Conservation (phyloP, 768 basidiomycete species). For the Cystobasidium onofrii region DNA sequence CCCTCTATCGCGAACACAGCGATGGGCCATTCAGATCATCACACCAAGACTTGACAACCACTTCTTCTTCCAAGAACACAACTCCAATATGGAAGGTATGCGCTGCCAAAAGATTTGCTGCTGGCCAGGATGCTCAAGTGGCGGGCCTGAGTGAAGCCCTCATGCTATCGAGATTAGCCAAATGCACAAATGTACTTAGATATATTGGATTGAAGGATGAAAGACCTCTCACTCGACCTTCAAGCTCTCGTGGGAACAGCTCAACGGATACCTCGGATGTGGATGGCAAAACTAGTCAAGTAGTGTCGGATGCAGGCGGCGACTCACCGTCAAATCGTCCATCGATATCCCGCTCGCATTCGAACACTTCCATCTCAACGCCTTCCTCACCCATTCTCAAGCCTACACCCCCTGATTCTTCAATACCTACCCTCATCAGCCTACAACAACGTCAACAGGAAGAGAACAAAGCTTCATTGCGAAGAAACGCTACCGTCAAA, state of each 20-base stretch:
- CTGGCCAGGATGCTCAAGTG: constrained; percentile 46
- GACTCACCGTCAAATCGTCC: background rate
- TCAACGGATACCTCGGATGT: background rate
- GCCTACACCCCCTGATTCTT: background rate
- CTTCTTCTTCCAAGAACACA: too few relatives aligned
- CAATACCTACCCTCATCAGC: background rate
- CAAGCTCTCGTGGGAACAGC: background rate
- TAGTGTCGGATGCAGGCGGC: background rate
- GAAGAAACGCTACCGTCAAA: background rate
- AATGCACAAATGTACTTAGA: constrained; percentile 5
- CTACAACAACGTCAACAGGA: background rate
- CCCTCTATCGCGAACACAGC: background rate
- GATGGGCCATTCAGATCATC: background rate
- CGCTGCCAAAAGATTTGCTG: constrained; percentile 47
- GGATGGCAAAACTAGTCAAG: background rate
- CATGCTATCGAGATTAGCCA: constrained; percentile 41
- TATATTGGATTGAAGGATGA: constrained; percentile 27
- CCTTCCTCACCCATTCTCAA: constrained; percentile 5
- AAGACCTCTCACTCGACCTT: background rate
- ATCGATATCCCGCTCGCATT: background rate
- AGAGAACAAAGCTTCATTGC: background rate
- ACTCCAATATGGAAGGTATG: constrained; percentile 44
- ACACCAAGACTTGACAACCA: background rate
- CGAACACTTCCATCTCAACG: background rate
- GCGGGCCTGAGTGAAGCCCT: constrained; percentile 47